Conservation (phyloP, 2,329 filamentous ascomycete genomes). For the Exophiala viscosa region DNA sequence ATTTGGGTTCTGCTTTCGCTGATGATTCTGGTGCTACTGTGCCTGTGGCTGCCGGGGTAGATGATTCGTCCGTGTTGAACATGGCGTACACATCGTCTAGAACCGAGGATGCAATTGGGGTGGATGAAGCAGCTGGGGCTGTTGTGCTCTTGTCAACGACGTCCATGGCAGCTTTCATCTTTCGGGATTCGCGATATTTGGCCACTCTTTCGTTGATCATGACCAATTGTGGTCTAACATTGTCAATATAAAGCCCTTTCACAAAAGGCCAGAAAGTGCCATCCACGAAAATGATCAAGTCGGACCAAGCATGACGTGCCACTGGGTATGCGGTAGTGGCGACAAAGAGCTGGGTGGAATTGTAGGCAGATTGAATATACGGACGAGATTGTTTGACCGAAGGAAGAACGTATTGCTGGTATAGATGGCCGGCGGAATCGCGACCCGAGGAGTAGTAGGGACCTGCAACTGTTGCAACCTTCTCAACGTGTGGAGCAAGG, state of each 20-base stretch:
- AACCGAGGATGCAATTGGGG: conserved; percentile 6
- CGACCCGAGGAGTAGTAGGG: conserved; percentile 71
- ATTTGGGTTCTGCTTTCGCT: conserved; percentile 5
- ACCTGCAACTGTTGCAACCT: conserved; percentile 52
- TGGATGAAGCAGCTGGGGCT: conserved; percentile 20
- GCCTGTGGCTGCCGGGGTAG: conserved; percentile 28
- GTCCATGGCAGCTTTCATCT: conserved; percentile 57
- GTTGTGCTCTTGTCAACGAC: conserved; percentile 46
- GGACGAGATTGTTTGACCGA: conserved; percentile 71
- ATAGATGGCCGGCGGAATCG: conserved; percentile 63
- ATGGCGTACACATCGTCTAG: conserved; percentile 22
- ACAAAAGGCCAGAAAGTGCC: conserved; percentile 77
- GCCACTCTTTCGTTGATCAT: conserved; percentile 89
- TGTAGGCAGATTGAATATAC: conserved; percentile 67
- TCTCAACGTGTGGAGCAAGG: conserved; percentile 70
- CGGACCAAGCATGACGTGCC: conserved; percentile 66
- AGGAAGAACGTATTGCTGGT: conserved; percentile 70
- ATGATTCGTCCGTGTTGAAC: conserved; percentile 22
- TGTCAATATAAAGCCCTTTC: conserved; percentile 76
- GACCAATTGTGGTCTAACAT: conserved; percentile 90
- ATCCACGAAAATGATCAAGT: conserved; percentile 67
- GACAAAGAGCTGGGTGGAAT: conserved; percentile 62
- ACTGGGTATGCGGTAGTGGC: conserved; percentile 69
- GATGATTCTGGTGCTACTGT: conserved; percentile 30
- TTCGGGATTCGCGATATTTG: conserved; percentile 56